These are phyloP conservation scores for Cutaneotrichosporon cavernicola DNA, from an alignment of 1,284 basidiomycete species.

Conservation along the genomic window DNA sequence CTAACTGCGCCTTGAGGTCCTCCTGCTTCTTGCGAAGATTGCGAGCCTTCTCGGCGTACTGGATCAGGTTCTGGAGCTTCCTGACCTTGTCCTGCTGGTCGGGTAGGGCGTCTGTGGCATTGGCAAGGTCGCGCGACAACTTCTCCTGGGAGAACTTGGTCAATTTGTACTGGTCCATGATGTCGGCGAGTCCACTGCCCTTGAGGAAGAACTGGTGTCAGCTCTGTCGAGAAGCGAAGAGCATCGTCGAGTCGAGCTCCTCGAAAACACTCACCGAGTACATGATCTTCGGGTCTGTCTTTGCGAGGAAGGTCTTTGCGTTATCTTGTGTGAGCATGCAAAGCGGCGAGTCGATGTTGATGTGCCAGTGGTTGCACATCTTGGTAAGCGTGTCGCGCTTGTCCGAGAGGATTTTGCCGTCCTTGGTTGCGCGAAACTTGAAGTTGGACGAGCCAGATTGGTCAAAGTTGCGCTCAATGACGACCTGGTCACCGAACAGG, in stretches of 20 bases:
- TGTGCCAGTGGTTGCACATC: slow-evolving; percentile 91
- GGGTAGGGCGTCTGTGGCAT: slow-evolving; percentile 29
- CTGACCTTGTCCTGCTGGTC: slow-evolving; percentile 27
- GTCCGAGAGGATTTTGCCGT: slow-evolving; percentile 67
- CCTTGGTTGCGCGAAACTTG: slow-evolving; percentile 72
- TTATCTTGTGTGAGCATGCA: slow-evolving; percentile 89
- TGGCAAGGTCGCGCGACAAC: slow-evolving; percentile 28
- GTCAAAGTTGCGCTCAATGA: slow-evolving; percentile 77
- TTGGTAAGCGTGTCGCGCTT: slow-evolving; percentile 81
- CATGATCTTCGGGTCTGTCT: slow-evolving; percentile 79
- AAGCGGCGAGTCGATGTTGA: slow-evolving; percentile 91
- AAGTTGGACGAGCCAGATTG: slow-evolving; percentile 73
- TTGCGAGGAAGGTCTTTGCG: slow-evolving; percentile 80
- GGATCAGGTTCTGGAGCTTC: slow-evolving; percentile 56
- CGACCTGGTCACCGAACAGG: slow-evolving; percentile 78
- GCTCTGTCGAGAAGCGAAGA: background rate
- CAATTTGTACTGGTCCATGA: slow-evolving; percentile 72
- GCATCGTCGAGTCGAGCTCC: no score
- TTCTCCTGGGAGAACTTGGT: slow-evolving; percentile 60
- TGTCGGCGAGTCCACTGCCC: slow-evolving; percentile 86
- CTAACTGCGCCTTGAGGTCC: slow-evolving; percentile 59
- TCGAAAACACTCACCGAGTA: slow-evolving; percentile 65
- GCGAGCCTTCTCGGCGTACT: slow-evolving; percentile 70
- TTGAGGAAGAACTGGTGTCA: slow-evolving; percentile 80
- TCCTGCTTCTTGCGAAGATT: slow-evolving; percentile 63